Evolutionary conservation across 2,329 filamentous ascomycete genomes (phyloP), one percentile per base, ranked within the genome.

Genomic region (Trichoderma pleuroti): DNA sequence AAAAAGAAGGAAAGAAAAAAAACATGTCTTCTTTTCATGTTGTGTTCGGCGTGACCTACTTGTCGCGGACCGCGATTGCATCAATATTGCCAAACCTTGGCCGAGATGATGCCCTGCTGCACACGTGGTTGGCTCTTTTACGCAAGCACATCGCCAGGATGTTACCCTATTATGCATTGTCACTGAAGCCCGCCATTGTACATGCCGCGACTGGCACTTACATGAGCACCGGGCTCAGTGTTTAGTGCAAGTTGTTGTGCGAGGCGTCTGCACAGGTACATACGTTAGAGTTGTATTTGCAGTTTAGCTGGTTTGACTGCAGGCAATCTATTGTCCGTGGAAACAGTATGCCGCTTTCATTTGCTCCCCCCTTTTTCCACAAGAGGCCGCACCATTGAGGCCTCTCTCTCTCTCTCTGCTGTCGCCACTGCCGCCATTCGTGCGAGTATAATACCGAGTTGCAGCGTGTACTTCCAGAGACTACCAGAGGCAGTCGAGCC

Each of bases 281-380:
- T 60, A 52, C 61, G 60, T 57, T 60, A 70, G 34, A 59, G 68
- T 64, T 26, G 34, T 36, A 57, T 46, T 59, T 42, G 42, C 49
- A 32, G 32, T 57, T 57, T 21, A 63, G 42, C 60, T 61, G 21
- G 68, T 70, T 70, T 70, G 49, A 65, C 60, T 24, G 42, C 67
- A 56, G 39, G 56, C 18, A 34, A 49, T 34, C 39, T 21, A 32
- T 52, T 34, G 30, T 59, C 56, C 56, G 34, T 59, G 12, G 24
- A 54, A 54, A 18, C 59, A 62, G 16, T 12, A 39, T 10, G 9
- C 9, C 28, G 34, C 16, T 42, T 42, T 42, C 14, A 26, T 62
- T 62, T 42, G 21, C 12, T 62, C 14, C 34, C 32, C 21, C 59
- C 39, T 28, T 28, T 28, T 28, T 42, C 59, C n/a, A 18, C 5